Conservation (phyloP, 2,329 filamentous ascomycete genomes). For the Plenodomus tracheiphilus region DNA sequence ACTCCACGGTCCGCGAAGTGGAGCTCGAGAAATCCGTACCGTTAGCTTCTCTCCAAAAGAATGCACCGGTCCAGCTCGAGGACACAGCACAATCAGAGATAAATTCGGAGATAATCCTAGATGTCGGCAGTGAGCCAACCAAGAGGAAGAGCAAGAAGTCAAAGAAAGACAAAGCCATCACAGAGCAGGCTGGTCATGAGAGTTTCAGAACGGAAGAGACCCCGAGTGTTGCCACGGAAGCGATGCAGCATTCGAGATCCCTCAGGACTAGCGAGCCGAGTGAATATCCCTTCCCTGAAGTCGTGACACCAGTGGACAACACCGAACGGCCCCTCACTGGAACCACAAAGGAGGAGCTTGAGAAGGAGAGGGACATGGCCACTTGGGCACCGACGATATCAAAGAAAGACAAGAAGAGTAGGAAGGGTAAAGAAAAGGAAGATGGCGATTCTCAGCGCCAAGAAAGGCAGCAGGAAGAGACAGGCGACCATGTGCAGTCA, state of each 20-base stretch:
- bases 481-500: constrained; percentile 3
- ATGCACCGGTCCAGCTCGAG: background rate
- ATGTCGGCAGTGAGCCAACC: background rate
- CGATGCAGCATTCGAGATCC: background rate
- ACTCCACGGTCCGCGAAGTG: constrained; percentile 22
- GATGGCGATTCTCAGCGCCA: constrained; percentile 16
- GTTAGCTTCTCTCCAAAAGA: background rate
- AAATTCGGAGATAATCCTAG: background rate
- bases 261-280: background rate
- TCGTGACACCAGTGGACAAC: constrained; percentile 10
- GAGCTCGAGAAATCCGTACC: constrained; percentile 14
- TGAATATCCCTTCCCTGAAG: constrained; percentile 37
- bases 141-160: background rate
- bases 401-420: constrained; percentile 49
- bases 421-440: constrained; percentile 31
- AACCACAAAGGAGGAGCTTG: constrained; percentile 10
- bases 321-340: background rate
- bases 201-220: background rate
- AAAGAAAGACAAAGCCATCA: background rate
- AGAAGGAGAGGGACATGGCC: constrained; percentile 27
- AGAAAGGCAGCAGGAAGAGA: constrained; percentile 7
- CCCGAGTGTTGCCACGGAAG: background rate
- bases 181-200: background rate
- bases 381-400: constrained; percentile 38
- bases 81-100: background rate